Conservation (phyloP, 768 basidiomycete genomes). For the Boletus tylopilopsis region DNA sequence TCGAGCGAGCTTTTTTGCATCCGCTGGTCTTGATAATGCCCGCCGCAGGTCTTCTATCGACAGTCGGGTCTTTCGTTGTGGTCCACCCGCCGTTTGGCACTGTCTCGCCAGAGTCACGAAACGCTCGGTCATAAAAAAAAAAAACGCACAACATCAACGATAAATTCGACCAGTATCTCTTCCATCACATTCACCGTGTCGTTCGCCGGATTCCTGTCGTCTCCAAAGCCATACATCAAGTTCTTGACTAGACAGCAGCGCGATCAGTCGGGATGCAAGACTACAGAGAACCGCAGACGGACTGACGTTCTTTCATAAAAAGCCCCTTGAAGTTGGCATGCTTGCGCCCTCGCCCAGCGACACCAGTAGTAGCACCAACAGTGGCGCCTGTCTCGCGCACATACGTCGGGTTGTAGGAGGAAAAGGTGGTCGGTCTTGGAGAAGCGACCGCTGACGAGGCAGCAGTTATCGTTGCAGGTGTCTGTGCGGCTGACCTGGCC, state of each 20-base stretch:
- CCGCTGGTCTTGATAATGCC: slow-evolving; percentile 77
- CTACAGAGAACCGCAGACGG: background rate
- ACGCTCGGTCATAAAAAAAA: slow-evolving; percentile 4
- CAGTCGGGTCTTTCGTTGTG: slow-evolving; percentile 67
- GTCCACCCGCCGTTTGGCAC: slow-evolving; percentile 73
- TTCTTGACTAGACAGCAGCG: slow-evolving; percentile 55
- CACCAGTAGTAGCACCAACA: slow-evolving; percentile 35
- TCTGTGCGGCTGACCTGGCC: slow-evolving; percentile 28
- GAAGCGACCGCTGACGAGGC: slow-evolving; percentile 30
- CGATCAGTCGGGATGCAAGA: slow-evolving; percentile 10
- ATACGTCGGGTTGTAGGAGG: slow-evolving; percentile 53
- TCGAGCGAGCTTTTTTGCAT: slow-evolving; percentile 86
- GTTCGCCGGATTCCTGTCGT: slow-evolving; percentile 81
- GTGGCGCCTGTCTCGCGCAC: slow-evolving; percentile 43
- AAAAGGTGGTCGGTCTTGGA: slow-evolving; percentile 46
- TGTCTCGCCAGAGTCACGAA: slow-evolving; percentile 27
- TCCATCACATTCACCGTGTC: slow-evolving; percentile 93
- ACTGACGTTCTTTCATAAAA: slow-evolving; percentile 79
- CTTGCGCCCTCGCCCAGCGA: slow-evolving; percentile 51
- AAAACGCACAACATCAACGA: slow-evolving; percentile 77
- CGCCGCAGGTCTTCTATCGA: slow-evolving; percentile 84
- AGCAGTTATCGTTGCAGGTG: slow-evolving; percentile 29
- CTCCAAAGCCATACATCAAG: slow-evolving; percentile 92
- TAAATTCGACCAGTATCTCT: slow-evolving; percentile 87
- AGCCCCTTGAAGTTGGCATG: slow-evolving; percentile 69